Conservation (phyloP, 768 basidiomycete genomes). For the Neoboletus magnificus region DNA sequence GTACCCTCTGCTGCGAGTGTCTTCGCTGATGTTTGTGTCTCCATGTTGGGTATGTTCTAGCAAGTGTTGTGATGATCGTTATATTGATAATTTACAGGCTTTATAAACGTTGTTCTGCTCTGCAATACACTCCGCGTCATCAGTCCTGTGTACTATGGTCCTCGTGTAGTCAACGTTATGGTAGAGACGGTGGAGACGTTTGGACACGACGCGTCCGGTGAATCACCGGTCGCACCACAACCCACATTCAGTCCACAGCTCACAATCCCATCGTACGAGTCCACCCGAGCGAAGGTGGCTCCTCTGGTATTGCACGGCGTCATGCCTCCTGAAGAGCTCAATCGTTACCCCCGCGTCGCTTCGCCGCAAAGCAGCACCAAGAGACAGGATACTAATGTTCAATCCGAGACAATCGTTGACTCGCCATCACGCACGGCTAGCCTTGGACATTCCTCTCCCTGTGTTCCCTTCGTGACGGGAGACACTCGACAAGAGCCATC, state of each 20-base stretch:
- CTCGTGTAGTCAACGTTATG: slow-evolving; percentile 1
- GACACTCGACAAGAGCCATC: not conserved
- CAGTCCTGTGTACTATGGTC: slow-evolving; percentile 45
- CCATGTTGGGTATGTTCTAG: slow-evolving; percentile 47
- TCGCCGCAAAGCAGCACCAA: not conserved
- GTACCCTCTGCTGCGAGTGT: slow-evolving; percentile 48
- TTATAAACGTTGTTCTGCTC: slow-evolving; percentile 63
- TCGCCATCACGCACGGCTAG: not conserved
- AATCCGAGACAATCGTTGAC: not conserved
- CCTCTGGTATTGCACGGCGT: not conserved
- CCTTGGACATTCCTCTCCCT: slow-evolving; percentile 1
- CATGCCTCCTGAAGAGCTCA: slow-evolving; percentile 5
- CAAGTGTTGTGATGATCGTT: not conserved
- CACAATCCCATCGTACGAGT: not conserved
- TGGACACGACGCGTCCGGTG: slow-evolving; percentile 21
- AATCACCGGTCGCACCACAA: slow-evolving; percentile 16
- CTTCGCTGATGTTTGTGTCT: slow-evolving; percentile 51
- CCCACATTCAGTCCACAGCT: not conserved
- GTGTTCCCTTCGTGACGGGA: not conserved
- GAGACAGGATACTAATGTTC: not conserved
- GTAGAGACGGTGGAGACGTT: slow-evolving; percentile 20
- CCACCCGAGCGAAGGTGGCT: not conserved
- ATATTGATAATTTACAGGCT: slow-evolving; percentile 38
- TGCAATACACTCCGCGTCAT: slow-evolving; percentile 68
- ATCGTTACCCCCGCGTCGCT: slow-evolving; percentile 14